Evolutionary conservation across 768 basidiomycete species (phyloP).

Genomic region (Amanita jacksonii): DNA sequence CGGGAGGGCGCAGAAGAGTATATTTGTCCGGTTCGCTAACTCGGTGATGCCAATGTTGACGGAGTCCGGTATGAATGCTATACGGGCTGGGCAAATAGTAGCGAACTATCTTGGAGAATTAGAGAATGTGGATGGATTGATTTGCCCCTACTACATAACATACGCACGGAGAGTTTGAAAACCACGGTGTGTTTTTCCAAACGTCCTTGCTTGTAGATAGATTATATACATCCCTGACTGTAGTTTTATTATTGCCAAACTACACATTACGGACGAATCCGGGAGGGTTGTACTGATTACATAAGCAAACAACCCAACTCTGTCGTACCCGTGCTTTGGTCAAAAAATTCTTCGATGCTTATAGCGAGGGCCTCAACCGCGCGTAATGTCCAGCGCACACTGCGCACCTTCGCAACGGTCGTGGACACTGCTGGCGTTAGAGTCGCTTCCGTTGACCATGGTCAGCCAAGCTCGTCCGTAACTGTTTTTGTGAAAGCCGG

Average conservation of each 20-base stretch:
- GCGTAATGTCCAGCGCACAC: conserved; percentile 46
- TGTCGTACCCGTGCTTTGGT: conserved; percentile 17
- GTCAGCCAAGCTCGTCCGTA: conserved; percentile 76
- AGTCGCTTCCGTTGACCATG: conserved; percentile 77
- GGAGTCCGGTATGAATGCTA: conserved; percentile 26
- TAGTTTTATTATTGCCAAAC: neutral
- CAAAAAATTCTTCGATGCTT: conserved; percentile 42
- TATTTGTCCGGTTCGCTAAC: conserved; percentile 33
- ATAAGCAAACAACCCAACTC: conserved; percentile 16
- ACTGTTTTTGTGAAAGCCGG: conserved; percentile 92
- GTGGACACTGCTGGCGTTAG: conserved; percentile 76
- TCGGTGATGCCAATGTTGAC: conserved; percentile 40
- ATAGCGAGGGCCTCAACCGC: conserved; percentile 50
- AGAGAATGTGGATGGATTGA: conserved; percentile 34
- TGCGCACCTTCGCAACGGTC: conserved; percentile 74
- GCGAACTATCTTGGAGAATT: conserved; percentile 38
- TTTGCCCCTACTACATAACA: conserved; percentile 39
- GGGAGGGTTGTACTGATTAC: conserved; percentile 20
- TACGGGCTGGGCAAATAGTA: conserved; percentile 29
- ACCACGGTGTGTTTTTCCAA: no score
- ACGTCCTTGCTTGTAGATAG: no score
- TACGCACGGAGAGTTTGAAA: conserved; percentile 26
- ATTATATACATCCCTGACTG: no score
- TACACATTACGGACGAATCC: conserved; percentile 17
- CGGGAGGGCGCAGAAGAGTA: conserved; percentile 32